These are phyloP conservation scores for Immersiella caudata DNA, from an alignment of 495 filamentous ascomycete species.

Conservation along the genomic window DNA sequence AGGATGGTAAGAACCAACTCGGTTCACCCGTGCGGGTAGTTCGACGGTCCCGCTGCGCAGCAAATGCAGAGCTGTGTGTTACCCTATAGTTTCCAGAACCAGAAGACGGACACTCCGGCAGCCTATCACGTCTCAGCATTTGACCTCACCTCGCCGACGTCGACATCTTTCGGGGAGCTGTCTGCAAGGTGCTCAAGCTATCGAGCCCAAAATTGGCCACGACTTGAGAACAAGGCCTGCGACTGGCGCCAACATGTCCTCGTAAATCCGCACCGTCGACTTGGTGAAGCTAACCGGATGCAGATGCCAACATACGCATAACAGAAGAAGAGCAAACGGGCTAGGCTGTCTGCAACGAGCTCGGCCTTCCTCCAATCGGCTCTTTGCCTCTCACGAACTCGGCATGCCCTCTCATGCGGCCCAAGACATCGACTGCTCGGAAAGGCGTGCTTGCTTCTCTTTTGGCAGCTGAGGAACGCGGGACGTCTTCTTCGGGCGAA, in stretches of 20 bases:
- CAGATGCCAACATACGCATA: not conserved
- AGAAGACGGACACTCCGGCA: not conserved
- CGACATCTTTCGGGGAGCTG: conserved; percentile 11
- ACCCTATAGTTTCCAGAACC: not conserved
- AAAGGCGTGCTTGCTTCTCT: not conserved
- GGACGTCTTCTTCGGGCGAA: not conserved
- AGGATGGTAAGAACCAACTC: conserved; percentile 1
- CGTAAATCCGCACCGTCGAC: not conserved
- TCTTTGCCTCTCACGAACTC: not conserved
- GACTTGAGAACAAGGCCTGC: not conserved
- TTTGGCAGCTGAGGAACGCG: not conserved
- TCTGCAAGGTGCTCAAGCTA: not conserved
- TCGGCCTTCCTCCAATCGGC: not conserved
- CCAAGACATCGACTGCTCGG: not conserved
- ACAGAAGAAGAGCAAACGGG: not conserved
- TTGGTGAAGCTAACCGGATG: not conserved
- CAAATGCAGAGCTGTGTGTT: conserved; percentile 4
- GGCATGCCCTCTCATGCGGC: not conserved
- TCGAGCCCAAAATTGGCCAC: not conserved
- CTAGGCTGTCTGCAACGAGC: not conserved
- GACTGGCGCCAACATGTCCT: conserved; percentile 11
- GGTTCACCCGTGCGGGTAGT: not conserved
- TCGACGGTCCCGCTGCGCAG: not conserved
- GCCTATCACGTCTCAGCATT: conserved; percentile 4
- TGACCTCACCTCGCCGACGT: conserved; percentile 8